Percentiles rank a stretch among this genome's conserved stretches.
Evolutionary conservation across 2,329 filamentous ascomycete genomes (phyloP).

Genomic region (Aspergillus sp.): DNA sequence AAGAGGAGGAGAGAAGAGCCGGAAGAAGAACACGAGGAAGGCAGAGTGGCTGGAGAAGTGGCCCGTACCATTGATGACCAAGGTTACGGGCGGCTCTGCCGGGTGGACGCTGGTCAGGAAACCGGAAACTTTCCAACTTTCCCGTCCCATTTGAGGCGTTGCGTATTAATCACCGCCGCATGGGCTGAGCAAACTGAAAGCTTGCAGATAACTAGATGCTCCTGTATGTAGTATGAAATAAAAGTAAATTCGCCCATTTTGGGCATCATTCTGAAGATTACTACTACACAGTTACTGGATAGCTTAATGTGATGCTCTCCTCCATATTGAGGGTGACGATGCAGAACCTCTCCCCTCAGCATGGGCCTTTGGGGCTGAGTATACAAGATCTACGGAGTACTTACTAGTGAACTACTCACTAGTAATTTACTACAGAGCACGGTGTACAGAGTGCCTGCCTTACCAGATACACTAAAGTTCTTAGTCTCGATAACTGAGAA

Average conservation of each 20-base stretch:
- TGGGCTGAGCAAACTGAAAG: background rate
- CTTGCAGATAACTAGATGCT: background rate
- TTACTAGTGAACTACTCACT: too few species aligned
- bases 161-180: background rate
- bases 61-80: conserved; percentile 11
- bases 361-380: background rate
- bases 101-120: conserved; percentile 5
- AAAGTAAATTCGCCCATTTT: background rate
- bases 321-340: background rate
- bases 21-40: conserved; percentile 15
- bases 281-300: too few species aligned
- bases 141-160: background rate
- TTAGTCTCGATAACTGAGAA: background rate
- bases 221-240: background rate
- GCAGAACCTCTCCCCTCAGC: background rate
- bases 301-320: background rate
- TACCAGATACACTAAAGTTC: background rate
- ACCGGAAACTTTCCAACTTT: background rate
- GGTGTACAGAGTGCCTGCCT: background rate
- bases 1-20: background rate
- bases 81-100: conserved; percentile 20
- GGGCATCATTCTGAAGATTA: background rate
- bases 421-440: background rate
- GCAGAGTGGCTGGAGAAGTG: conserved; percentile 19
- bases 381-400: background rate